Evolutionary conservation across 306 rosid genomes (phyloP), one percentile per base, ranked within the genome.

Genomic region (Vicia sativa): DNA sequence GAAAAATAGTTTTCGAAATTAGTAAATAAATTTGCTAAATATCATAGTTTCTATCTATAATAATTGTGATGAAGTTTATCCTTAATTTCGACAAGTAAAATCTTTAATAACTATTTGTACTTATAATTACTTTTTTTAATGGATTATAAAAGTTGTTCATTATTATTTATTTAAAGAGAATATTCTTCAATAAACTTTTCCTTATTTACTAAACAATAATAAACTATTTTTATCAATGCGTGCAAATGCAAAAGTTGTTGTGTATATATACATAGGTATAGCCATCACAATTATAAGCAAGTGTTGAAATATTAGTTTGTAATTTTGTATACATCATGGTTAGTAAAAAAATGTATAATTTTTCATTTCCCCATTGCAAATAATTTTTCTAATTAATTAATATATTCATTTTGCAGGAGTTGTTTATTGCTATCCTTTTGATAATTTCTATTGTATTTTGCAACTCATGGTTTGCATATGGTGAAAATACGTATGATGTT

Each of bases 401-500:
- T 1, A 19, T 55, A 26, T 55, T 61, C 1, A 41, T 42, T 3
- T 3, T 12, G 34, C 77, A 75, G 77, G 71, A 41, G 1, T 70
- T 31, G 10, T 6, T 59, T 21, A 2, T 31, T 14, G 14, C 41
- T 65, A 21, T 13, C 1, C 18, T 53, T 50, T 65, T 75, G 15
- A 37, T 52, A 1, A 18, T 71, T 48, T 58, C 46, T 11, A 50
- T 21, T 59, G 52, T 35, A n/a, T 80, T 55, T 0, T 59, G 42
- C 62, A 65, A 23, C 26, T 44, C 60, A 1, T 42, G 39, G 55
- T 7, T 58, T 14, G 77, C 65, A 29, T 16, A 19, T 26, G 28
- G 70, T 11, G 48, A 57, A 8, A 60, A 6, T 41, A 23, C 19
- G 11, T 62, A 75, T 50, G 13, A 82, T 9, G 74, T 82, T 12